Percentiles rank a stretch among this genome's conserved stretches.
Evolutionary conservation across 2,329 filamentous ascomycete genomes (phyloP).

Genomic region (Byssochlamys sp.): DNA sequence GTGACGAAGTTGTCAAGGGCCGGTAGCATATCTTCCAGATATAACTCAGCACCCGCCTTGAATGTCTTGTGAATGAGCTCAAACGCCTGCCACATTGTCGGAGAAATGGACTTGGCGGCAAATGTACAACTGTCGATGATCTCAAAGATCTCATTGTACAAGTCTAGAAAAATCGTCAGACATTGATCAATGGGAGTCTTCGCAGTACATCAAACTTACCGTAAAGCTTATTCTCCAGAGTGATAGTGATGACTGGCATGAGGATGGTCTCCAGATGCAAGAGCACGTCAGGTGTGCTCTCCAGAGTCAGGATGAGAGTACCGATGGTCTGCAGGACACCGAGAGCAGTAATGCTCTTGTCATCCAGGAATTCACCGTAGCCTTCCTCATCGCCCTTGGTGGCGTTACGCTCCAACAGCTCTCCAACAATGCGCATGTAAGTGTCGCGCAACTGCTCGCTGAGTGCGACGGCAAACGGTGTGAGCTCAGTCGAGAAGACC

Average conservation of each 20-base stretch:
- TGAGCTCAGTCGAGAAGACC: conserved; percentile 92
- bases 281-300: conserved; percentile 92
- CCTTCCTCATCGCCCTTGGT: conserved; percentile 66
- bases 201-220: conserved; percentile 39
- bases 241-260: conserved; percentile 94
- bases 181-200: not conserved
- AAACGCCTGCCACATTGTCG: conserved; percentile 97
- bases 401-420: conserved; percentile 76
- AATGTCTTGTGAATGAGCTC: conserved; percentile 94
- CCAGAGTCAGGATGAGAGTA: conserved; percentile 87
- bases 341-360: conserved; percentile 95
- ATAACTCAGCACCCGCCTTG: conserved; percentile 91
- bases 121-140: conserved; percentile 99
- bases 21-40: conserved; percentile 96
- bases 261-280: conserved; percentile 88
- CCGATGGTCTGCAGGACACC: conserved; percentile 96
- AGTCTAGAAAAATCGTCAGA: conserved; percentile 44
- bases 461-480: conserved; percentile 89
- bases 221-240: conserved; percentile 94
- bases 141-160: conserved; percentile 97
- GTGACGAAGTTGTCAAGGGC: conserved; percentile 96
- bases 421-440: conserved; percentile 83
- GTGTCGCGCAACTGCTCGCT: conserved; percentile 94
- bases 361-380: conserved; percentile 85
- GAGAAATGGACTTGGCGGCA: conserved; percentile 86